phyloP scores from a whole-genome alignment of 257 asterid genomes.

The Ballota nigra region DNA sequence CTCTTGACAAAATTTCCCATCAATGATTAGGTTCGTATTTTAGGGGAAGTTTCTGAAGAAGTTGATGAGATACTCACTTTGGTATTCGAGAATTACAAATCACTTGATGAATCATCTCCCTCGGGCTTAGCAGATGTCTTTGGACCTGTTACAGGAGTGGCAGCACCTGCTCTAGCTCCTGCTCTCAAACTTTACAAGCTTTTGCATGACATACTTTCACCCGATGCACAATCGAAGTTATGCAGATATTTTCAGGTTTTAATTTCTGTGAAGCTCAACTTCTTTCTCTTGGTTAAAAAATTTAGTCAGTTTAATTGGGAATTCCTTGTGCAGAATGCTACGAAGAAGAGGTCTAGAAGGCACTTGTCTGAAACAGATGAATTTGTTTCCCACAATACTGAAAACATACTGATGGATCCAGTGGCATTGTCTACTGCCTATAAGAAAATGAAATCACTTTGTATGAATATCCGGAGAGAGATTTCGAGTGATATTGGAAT shows the following conservation, averaged over 20 bases:
- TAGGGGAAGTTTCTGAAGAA: conserved; percentile 80
- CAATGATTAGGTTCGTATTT: conserved; percentile 63
- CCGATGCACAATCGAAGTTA: conserved; percentile 70
- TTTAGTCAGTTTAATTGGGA: conserved; percentile 11
- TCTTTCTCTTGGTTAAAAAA: conserved; percentile 2
- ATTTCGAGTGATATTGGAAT: conserved; percentile 80
- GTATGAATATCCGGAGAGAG: conserved; percentile 64
- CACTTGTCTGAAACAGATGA: conserved; percentile 89
- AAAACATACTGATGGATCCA: conserved; percentile 64
- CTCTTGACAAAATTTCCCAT: conserved; percentile 18
- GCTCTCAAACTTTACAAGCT: conserved; percentile 75
- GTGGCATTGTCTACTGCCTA: conserved; percentile 77
- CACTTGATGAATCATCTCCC: conserved; percentile 70
- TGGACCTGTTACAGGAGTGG: conserved; percentile 60
- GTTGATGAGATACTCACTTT: conserved; percentile 61
- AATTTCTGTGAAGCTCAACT: neutral
- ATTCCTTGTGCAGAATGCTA: conserved; percentile 61
- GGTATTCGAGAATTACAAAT: conserved; percentile 77
- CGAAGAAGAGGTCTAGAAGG: conserved; percentile 79
- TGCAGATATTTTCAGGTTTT: conserved; percentile 89
- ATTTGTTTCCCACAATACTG: conserved; percentile 58
- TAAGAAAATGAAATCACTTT: conserved; percentile 68
- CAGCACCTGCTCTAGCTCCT: conserved; percentile 78
- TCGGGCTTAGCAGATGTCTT: conserved; percentile 64
- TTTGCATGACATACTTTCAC: conserved; percentile 66